A percentile compares a stretch with the other conserved stretches of the same genome.
Evolutionary conservation across 495 filamentous ascomycete species (phyloP).

Genomic region (Daldinia grandis): DNA sequence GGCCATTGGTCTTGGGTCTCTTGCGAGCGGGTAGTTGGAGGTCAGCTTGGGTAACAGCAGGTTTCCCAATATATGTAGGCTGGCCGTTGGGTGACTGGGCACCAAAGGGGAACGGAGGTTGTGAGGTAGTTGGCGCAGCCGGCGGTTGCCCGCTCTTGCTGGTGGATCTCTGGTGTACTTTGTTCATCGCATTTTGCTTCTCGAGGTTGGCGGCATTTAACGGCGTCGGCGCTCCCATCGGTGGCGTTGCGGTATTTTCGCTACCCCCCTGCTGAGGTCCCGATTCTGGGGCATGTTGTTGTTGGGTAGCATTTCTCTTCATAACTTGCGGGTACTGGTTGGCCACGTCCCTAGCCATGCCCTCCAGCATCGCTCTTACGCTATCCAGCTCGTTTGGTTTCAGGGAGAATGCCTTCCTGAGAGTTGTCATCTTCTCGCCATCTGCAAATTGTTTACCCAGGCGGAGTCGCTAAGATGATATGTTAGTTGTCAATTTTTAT

Average conservation of each 20-base stretch:
- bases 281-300: conserved; percentile 30
- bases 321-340: conserved; percentile 26
- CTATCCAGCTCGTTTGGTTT: conserved; percentile 62
- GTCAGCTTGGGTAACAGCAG: conserved; percentile 57
- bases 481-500: conserved; percentile 5
- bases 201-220: conserved; percentile 74
- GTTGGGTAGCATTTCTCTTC: conserved; percentile 36
- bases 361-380: conserved; percentile 55
- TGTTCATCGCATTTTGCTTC: conserved; percentile 65
- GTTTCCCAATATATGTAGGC: conserved; percentile 62
- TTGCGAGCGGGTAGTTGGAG: conserved; percentile 64
- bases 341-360: conserved; percentile 48
- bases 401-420: conserved; percentile 67
- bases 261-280: conserved; percentile 28
- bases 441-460: conserved; percentile 68
- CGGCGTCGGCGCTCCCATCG: conserved; percentile 52
- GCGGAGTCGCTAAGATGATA: conserved; percentile 58
- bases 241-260: conserved; percentile 35
- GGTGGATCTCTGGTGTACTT: conserved; percentile 55
- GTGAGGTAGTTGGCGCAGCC: conserved; percentile 69
- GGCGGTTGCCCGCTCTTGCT: conserved; percentile 58
- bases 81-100: conserved; percentile 76
- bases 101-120: conserved; percentile 73
- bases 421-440: conserved; percentile 55
- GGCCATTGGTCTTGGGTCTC: conserved; percentile 56